Evolutionary conservation across 208 protist genomes (phyloP), one percentile per base, ranked within the genome.

Genomic region (Sergeia podlipaevii): DNA sequence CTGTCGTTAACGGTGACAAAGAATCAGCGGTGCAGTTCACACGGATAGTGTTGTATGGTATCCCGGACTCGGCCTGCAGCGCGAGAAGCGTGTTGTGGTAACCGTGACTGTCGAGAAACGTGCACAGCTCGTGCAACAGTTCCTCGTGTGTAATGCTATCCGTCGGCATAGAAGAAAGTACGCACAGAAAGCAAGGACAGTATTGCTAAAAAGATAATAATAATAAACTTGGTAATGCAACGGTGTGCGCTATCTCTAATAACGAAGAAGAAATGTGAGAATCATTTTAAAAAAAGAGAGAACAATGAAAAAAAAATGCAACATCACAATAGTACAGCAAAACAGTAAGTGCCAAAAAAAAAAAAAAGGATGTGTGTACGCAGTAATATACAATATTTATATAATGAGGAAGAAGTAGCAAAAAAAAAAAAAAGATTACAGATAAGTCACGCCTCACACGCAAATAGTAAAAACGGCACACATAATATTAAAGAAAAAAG

Each of bases 41-140:
- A 27, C 78, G 72, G 24, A 94, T 81, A 7, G 70, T 72, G 58
- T 94, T 94, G 55, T 89, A 87, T 21, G 86, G 80, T 4, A 91
- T 61, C 15, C 77, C 75, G 0, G 86, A 89, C 64, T 94, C 86
- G 21, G 66, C 71, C 50, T 94, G 82, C 23, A 94, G 61, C 0
- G 82, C 83, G 23, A 74, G 60, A 15, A 91, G 67, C 2, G 80
- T 27, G 39, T 77, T 75, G 11, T 70, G 59, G 51, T 91, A 94
- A 26, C 82, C 82, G 36, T 73, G 70, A 3, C 73, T 70, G 11
- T 77, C 64, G 6, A 94, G 48, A 51, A 91, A 94, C 17, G 65
- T 61, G 48, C 87, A 91, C 11, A 94, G 55, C 15, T 74, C 70
- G n/a, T 54, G 72, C 36, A 94, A 43, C 13, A 89, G 75, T 5